phyloP scores from a whole-genome alignment of 2,329 filamentous ascomycete species.

The Didymosphaeria variabile region DNA sequence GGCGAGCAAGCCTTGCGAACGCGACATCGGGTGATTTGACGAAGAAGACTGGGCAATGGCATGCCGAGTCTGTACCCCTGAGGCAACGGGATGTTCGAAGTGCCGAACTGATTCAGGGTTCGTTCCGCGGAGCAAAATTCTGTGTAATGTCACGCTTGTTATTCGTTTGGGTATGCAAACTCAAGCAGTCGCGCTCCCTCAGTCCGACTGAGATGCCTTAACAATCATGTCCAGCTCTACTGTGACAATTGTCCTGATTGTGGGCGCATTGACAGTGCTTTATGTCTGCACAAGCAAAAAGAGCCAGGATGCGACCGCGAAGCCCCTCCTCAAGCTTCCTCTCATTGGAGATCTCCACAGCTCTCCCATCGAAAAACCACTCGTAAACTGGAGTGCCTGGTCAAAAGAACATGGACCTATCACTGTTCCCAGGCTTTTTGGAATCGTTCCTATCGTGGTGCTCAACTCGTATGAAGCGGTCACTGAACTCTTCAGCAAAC shows the following conservation, averaged over 20 bases:
- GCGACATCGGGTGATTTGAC: not conserved
- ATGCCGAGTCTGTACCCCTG: no score
- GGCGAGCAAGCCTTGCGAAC: not conserved
- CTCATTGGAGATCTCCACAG: slow-evolving; percentile 8
- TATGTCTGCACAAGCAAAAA: not conserved
- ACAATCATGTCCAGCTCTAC: not conserved
- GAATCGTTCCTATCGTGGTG: slow-evolving; percentile 4
- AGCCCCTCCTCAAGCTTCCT: slow-evolving; percentile 2
- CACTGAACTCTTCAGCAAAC: slow-evolving; percentile 8
- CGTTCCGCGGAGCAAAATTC: not conserved
- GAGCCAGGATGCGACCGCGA: not conserved
- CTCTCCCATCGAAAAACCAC: slow-evolving; percentile 4
- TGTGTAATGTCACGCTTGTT: not conserved
- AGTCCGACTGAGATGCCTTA: not conserved
- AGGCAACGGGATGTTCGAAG: not conserved
- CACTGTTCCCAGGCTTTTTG: slow-evolving; percentile 7
- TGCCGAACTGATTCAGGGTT: not conserved
- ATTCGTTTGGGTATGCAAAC: not conserved
- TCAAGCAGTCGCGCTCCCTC: not conserved
- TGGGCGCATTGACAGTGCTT: slow-evolving; percentile 1
- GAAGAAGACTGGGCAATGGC: not conserved
- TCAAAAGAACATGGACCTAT: slow-evolving; percentile 5
- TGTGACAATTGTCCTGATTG: not conserved
- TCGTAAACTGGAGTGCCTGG: slow-evolving; percentile 9
- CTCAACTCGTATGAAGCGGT: slow-evolving; percentile 12